Conservation (phyloP, 2,329 filamentous ascomycete species). For the Fusarium ambrosium region DNA sequence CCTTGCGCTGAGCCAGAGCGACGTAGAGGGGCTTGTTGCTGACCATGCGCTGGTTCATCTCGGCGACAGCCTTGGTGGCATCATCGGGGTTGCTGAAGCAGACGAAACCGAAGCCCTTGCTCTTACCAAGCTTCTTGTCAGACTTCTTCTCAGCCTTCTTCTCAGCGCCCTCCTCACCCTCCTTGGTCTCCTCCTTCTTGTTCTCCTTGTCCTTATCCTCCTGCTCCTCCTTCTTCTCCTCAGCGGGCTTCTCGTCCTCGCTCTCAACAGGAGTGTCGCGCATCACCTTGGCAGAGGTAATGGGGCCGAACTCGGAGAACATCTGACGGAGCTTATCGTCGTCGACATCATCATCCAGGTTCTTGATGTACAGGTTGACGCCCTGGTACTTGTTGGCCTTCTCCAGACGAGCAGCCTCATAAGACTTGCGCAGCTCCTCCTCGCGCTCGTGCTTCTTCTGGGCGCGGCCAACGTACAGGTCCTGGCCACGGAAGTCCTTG, state of each 20-base stretch:
- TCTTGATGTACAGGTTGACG: constrained; percentile 99
- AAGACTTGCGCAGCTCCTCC: constrained; percentile 98
- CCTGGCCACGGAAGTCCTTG: constrained; percentile 92
- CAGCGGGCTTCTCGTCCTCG: constrained; percentile 62
- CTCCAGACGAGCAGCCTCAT: constrained; percentile 96
- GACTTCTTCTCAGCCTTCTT: constrained; percentile 70
- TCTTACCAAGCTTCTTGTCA: constrained; percentile 88
- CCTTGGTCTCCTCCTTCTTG: constrained; percentile 64
- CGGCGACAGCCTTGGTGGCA: constrained; percentile 97
- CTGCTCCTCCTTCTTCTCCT: constrained; percentile 66
- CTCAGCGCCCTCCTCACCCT: constrained; percentile 63
- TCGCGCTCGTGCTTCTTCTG: constrained; percentile 99
- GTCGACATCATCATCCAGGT: constrained; percentile 95
- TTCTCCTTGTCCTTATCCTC: constrained; percentile 63
- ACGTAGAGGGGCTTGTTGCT: constrained; percentile 97
- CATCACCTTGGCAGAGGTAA: constrained; percentile 99
- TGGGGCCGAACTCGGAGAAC: constrained; percentile 91
- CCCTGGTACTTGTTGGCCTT: constrained; percentile 99
- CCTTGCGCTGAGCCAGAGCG: constrained; percentile 98
- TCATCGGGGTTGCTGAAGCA: constrained; percentile 99
- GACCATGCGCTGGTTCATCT: constrained; percentile 99
- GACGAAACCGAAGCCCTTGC: constrained; percentile 99
- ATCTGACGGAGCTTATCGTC: constrained; percentile 97
- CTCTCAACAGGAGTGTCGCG: constrained; percentile 77
- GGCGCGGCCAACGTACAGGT: constrained; percentile 96